Evolutionary conservation across 1,284 basidiomycete genomes (phyloP).

Genomic region (Amylostereum areolatum): DNA sequence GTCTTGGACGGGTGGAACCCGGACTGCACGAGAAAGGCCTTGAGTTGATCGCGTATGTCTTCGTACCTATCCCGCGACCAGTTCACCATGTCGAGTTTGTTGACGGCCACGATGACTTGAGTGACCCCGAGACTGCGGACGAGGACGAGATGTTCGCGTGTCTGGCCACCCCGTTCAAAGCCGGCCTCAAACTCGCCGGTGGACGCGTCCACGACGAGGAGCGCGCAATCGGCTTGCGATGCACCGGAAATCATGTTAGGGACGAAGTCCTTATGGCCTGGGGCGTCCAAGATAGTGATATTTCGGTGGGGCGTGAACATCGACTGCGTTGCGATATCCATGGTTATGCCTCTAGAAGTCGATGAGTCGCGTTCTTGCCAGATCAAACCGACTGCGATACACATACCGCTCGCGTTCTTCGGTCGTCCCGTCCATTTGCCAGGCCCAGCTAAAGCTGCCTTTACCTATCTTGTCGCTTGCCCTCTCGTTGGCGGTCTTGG

Average conservation of each 20-base stretch:
- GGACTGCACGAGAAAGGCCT: slow-evolving; percentile 80
- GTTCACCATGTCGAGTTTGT: slow-evolving; percentile 89
- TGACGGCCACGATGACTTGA: slow-evolving; percentile 89
- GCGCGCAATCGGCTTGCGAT: slow-evolving; percentile 92
- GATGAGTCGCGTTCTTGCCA: not conserved
- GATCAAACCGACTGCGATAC: not conserved
- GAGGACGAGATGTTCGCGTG: slow-evolving; percentile 91
- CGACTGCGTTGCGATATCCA: slow-evolving; percentile 90
- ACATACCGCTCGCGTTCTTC: slow-evolving; percentile 89
- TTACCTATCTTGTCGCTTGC: slow-evolving; percentile 92
- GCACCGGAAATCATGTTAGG: slow-evolving; percentile 99
- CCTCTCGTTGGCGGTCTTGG: slow-evolving; percentile 79
- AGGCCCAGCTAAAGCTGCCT: slow-evolving; percentile 95
- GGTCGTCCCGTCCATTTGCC: slow-evolving; percentile 90
- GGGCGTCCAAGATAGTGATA: slow-evolving; percentile 93
- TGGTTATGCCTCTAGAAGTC: slow-evolving; percentile 81
- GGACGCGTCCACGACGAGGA: slow-evolving; percentile 91
- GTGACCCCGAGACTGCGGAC: slow-evolving; percentile 93
- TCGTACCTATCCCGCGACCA: slow-evolving; percentile 85
- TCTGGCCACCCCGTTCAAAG: slow-evolving; percentile 92
- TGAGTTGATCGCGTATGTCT: slow-evolving; percentile 72
- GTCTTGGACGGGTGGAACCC: slow-evolving; percentile 82
- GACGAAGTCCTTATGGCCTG: slow-evolving; percentile 96
- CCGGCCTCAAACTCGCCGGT: slow-evolving; percentile 95
- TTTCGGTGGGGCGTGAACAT: slow-evolving; percentile 74